Evolutionary conservation across 2,329 filamentous ascomycete genomes (phyloP), one percentile per base, ranked within the genome.

Genomic region (Dactylellina leptospora): DNA sequence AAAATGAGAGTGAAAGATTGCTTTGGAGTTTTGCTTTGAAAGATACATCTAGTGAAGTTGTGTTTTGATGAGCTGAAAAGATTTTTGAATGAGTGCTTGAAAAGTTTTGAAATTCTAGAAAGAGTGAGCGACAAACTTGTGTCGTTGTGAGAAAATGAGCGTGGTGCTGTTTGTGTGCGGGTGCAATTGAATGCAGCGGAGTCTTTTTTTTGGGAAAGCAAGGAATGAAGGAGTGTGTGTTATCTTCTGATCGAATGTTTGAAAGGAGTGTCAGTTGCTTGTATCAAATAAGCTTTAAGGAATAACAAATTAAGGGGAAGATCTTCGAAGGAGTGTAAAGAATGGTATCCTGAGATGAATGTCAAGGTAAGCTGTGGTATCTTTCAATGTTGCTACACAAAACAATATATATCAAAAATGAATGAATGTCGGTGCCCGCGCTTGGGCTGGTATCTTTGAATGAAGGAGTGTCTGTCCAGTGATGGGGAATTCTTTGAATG

Each of bases 291-390:
- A n/a, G n/a, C n/a, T n/a, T n/a, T n/a, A n/a, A n/a, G n/a, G 22
- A 56, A 62, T 59, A 40, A 62, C 33, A 62, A 62, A 70, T 58
- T 58, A 70, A 70, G 38, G n/a, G 27, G 62, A 70, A 45, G 2
- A 56, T n/a, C n/a, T 42, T 28, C 51, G 44, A 66, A 58, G 4
- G 60, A 64, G 51, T 66, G 61, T 58, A 66, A 45, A 55, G 51
- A 55, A 42, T 42, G 33, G 22, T 36, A 44, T 53, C 53, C 28
- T 54, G 56, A 28, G 55, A 63, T 48, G 59, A 63, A 63, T 36
- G 48, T 54, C 55, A 62, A 44, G 58, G 25, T 51, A 30, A 30
- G 47, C 47, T 36, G 47, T 51, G 25, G 47, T 51, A 51, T 51
- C 47, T 20, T 30, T 51, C 20, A 9, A 10, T 2, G 10, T 20